Conservation (phyloP, 805 yeast genomes). For the Tetrapisispora pingtungensis region DNA sequence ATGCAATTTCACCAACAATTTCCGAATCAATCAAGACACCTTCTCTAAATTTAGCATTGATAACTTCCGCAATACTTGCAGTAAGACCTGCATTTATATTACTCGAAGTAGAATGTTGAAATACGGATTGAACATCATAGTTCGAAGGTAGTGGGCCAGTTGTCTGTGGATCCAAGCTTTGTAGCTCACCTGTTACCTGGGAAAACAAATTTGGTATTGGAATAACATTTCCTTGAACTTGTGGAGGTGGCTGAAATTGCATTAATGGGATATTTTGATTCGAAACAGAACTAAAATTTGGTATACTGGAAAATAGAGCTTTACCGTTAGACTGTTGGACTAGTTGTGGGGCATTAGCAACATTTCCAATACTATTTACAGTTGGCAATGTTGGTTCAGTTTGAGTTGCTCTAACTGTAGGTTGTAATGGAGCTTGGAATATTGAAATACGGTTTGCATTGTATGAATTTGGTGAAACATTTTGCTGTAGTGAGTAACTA, state of each 20-base stretch:
- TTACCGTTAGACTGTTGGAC: constrained; percentile 6
- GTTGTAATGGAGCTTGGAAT: constrained; percentile 30
- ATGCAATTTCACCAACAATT: constrained; percentile 77
- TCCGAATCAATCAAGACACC: constrained; percentile 53
- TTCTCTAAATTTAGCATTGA: constrained; percentile 63
- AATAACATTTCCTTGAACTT: constrained; percentile 24
- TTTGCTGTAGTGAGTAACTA: constrained; percentile 2
- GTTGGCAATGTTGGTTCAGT: constrained; percentile 9
- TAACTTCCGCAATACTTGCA: constrained; percentile 77
- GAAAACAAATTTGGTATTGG: constrained; percentile 18
- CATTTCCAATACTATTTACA: not conserved
- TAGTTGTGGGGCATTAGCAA: constrained; percentile 6
- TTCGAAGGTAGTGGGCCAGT: constrained; percentile 19
- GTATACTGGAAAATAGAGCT: not conserved
- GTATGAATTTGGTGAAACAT: constrained; percentile 13
- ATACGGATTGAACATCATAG: constrained; percentile 23
- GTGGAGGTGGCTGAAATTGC: not conserved
- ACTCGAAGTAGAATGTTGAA: constrained; percentile 39
- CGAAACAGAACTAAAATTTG: constrained; percentile 2
- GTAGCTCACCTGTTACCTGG: constrained; percentile 26
- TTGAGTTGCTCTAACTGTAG: constrained; percentile 14
- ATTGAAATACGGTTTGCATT: constrained; percentile 18
- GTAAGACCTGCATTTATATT: constrained; percentile 53
- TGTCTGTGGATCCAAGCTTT: constrained; percentile 5
- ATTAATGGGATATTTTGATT: not conserved